Base-by-base conservation (phyloP, 1,284 basidiomycete species). In the Erythrobasidium hasegawianum region DNA sequence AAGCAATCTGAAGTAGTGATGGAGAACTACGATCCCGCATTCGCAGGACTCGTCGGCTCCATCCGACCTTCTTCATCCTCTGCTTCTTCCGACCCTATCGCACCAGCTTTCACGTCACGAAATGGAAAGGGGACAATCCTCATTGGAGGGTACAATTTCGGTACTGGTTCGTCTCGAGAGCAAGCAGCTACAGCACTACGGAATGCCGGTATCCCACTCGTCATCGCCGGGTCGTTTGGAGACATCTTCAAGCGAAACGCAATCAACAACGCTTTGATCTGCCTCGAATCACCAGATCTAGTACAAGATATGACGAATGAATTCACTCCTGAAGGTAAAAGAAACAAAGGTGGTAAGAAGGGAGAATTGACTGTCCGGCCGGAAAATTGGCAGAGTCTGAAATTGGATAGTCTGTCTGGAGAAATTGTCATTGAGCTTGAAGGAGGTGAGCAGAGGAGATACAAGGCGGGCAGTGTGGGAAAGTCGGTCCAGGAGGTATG, bases 221-320 rank as follows among this genome's bases (percentile, higher is more conserved):
- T 99, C 60, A 84, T 99, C 68, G 92, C 92, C 27, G 96, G 94
- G 49, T 94, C 90, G 29, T 98, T 99, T 75, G 95, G 96, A 16
- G 96, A 98, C 78, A 97, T 98, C 73, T 99, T 97, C 83, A 97
- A 98, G 81, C 87, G 95, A 33, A 98, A 99, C 78, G 88, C 92
- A 14, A 98, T 98, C 81, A 98, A 98, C 81, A 98, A 99, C 77
- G 95, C 93, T 3, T 83, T 99, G 9, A 90, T 99, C 67, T 97
- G 95, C 75, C 78, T 97, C 57, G 95, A 97, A 79, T 90, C 85
- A 64, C 92, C 93, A 0, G 87, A 89, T 72, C 84, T 99, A 55
- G 87, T 98, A 22, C 81, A 83, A 29, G 91, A 96, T 72, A 81
- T 98, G 66, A 96, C 95, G 1, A 76, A 78, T 24, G 77, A 81